Evolutionary conservation across 306 rosid species (phyloP).

Genomic region (Trichosanthes cucumerina): DNA sequence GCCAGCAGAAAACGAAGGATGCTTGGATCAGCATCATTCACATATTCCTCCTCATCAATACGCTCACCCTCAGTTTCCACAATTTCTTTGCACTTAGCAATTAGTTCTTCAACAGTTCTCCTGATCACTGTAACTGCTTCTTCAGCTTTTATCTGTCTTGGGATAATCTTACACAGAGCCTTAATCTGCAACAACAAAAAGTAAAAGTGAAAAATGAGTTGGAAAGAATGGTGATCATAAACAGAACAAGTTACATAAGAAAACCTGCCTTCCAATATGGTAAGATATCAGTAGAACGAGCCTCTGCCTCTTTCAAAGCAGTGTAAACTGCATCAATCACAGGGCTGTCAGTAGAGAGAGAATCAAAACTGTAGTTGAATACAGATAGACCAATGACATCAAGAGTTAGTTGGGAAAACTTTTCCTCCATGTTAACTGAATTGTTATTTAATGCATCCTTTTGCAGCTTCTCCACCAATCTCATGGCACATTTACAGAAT

Average conservation of each 20-base stretch:
- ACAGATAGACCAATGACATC: slow-evolving; percentile 90
- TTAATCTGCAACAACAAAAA: slow-evolving; percentile 36
- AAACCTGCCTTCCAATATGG: slow-evolving; percentile 85
- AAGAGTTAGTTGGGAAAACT: slow-evolving; percentile 80
- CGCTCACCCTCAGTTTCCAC: slow-evolving; percentile 91
- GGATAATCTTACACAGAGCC: slow-evolving; percentile 66
- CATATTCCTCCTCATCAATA: slow-evolving; percentile 67
- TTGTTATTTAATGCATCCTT: slow-evolving; percentile 47
- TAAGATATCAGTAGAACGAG: slow-evolving; percentile 81
- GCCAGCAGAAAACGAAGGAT: slow-evolving; percentile 86
- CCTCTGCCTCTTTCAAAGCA: slow-evolving; percentile 93
- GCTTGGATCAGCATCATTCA: slow-evolving; percentile 80
- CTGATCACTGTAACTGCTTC: slow-evolving; percentile 62
- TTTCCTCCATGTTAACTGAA: slow-evolving; percentile 85
- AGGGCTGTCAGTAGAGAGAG: slow-evolving; percentile 67
- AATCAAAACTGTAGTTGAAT: slow-evolving; percentile 84
- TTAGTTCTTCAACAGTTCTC: slow-evolving; percentile 78
- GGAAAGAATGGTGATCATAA: neutral
- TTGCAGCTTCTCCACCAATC: slow-evolving; percentile 84
- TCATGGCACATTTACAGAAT: slow-evolving; percentile 73
- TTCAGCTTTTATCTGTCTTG: slow-evolving; percentile 88
- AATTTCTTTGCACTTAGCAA: slow-evolving; percentile 73
- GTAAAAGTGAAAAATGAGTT: neutral
- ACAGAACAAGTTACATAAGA: neutral
- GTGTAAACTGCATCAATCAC: slow-evolving; percentile 90